phyloP scores from a whole-genome alignment of 1,284 basidiomycete genomes.

The Thecaphora thlaspeos region DNA sequence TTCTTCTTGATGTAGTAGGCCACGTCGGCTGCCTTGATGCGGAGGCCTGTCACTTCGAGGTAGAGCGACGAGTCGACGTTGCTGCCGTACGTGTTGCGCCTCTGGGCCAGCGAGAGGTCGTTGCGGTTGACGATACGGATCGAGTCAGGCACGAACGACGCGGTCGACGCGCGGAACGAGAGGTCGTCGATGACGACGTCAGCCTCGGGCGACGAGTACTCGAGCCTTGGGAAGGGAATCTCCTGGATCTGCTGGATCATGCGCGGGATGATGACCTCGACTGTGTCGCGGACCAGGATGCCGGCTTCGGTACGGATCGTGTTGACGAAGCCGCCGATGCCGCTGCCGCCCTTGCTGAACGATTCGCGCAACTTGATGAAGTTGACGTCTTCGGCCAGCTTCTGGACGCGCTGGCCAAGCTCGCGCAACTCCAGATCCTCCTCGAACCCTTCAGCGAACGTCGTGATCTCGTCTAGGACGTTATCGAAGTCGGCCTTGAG shows the following conservation, averaged over 20 bases:
- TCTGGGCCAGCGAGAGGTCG: slow-evolving; percentile 60
- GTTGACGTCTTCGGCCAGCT: slow-evolving; percentile 57
- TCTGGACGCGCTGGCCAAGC: slow-evolving; percentile 58
- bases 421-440: slow-evolving; percentile 40
- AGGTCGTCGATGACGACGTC: slow-evolving; percentile 61
- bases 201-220: slow-evolving; percentile 60
- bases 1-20: slow-evolving; percentile 61
- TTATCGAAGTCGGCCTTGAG: slow-evolving; percentile 25
- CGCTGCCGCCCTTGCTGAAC: slow-evolving; percentile 14
- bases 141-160: slow-evolving; percentile 61
- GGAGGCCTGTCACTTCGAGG: slow-evolving; percentile 60
- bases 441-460: slow-evolving; percentile 33
- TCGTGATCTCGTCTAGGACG: slow-evolving; percentile 22
- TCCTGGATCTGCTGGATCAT: slow-evolving; percentile 60
- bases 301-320: slow-evolving; percentile 33
- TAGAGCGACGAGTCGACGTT: slow-evolving; percentile 59
- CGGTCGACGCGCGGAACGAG: slow-evolving; percentile 57
- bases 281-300: slow-evolving; percentile 59
- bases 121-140: slow-evolving; percentile 60
- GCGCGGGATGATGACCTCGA: slow-evolving; percentile 60
- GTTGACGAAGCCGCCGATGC: slow-evolving; percentile 19
- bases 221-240: slow-evolving; percentile 61
- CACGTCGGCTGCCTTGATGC: slow-evolving; percentile 60
- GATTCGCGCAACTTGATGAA: slow-evolving; percentile 25
- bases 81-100: slow-evolving; percentile 59